Percentiles rank a stretch among this genome's conserved stretches.
Evolutionary conservation across 2,329 filamentous ascomycete genomes (phyloP).

Genomic region (Rhynchosporium agropyri): DNA sequence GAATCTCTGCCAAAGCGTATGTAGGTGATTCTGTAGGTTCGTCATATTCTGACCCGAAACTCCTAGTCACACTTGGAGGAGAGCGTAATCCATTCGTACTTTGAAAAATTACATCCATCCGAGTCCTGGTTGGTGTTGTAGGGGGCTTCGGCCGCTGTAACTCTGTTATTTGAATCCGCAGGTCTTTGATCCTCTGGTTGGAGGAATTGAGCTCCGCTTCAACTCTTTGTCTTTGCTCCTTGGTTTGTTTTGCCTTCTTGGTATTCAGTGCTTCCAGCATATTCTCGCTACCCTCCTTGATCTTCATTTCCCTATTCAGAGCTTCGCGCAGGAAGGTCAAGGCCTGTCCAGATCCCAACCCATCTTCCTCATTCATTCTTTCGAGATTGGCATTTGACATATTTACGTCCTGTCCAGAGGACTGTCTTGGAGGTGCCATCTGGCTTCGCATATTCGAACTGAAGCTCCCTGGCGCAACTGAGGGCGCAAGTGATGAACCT

Average conservation of each 20-base stretch:
- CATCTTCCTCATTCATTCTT: conserved; percentile 65
- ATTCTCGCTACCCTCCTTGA: conserved; percentile 97
- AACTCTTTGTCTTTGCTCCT: conserved; percentile 76
- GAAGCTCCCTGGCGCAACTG: conserved; percentile 80
- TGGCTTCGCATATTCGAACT: conserved; percentile 81
- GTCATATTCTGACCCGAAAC: conserved; percentile 64
- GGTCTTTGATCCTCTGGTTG: conserved; percentile 69
- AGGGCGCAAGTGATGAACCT: conserved; percentile 70
- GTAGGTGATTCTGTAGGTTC: conserved; percentile 83
- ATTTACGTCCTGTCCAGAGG: conserved; percentile 59
- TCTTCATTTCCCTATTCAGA: conserved; percentile 95
- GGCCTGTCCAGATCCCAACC: conserved; percentile 66
- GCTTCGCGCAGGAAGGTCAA: conserved; percentile 78
- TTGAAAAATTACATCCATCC: conserved; percentile 52
- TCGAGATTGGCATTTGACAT: conserved; percentile 53
- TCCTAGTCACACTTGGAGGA: conserved; percentile 58
- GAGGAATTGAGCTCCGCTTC: conserved; percentile 90
- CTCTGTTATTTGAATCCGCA: conserved; percentile 63
- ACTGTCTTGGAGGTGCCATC: conserved; percentile 63
- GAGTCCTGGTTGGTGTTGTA: conserved; percentile 51
- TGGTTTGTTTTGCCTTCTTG: conserved; percentile 95
- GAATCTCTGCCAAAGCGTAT: conserved; percentile 83
- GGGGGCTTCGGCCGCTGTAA: conserved; percentile 54
- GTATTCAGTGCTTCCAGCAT: conserved; percentile 91
- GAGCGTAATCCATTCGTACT: conserved; percentile 55